Conservation (phyloP, 441 rosid genomes). For the Mallotus japonicus region DNA sequence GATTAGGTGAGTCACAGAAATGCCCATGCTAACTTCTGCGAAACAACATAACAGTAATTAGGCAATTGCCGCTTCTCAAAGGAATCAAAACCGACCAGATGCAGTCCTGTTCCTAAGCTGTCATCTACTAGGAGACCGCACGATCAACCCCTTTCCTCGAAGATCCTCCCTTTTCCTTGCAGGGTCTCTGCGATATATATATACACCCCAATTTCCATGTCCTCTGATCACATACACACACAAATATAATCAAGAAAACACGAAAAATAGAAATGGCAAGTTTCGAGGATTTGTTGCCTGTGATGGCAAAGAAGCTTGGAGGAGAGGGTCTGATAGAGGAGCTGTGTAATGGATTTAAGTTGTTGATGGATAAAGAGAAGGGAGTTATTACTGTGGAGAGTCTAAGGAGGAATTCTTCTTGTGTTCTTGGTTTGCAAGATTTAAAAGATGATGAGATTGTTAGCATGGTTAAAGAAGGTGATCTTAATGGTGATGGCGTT, state of each 20-base stretch:
- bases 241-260: not conserved
- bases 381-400: constrained; percentile 54
- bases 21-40: not conserved
- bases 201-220: not conserved
- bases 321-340: constrained; percentile 61
- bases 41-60: not conserved
- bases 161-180: not conserved
- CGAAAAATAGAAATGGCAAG: not conserved
- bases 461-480: constrained; percentile 63
- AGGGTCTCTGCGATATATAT: not conserved
- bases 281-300: constrained; percentile 53
- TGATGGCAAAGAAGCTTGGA: constrained; percentile 57
- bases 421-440: constrained; percentile 46
- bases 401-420: constrained; percentile 41
- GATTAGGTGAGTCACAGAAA: not conserved
- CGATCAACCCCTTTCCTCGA: not conserved
- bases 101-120: not conserved
- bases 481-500: constrained; percentile 52
- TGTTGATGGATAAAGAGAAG: constrained; percentile 50
- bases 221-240: too few relatives aligned
- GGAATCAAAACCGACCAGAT: not conserved
- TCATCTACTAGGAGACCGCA: constrained; percentile 5
- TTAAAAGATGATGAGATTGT: constrained; percentile 45
- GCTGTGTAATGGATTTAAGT: constrained; percentile 56
- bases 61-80: not conserved